Evolutionary conservation across 1,284 basidiomycete species (phyloP).

Genomic region (Cryptococcus neoformans): DNA sequence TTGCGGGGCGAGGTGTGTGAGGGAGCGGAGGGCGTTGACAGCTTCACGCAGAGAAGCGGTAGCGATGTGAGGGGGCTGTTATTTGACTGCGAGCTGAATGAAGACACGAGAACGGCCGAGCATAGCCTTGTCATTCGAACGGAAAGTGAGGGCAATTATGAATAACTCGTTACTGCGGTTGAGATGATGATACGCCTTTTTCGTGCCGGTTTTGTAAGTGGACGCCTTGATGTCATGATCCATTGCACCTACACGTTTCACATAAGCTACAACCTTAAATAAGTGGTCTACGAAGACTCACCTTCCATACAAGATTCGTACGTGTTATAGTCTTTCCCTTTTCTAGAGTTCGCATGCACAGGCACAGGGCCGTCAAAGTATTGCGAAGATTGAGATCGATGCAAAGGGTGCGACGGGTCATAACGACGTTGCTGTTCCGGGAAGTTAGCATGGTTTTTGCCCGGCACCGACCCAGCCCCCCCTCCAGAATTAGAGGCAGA

Average conservation of each 20-base stretch:
- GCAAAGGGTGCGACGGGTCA: too few species aligned
- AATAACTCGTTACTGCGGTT: conserved; percentile 41
- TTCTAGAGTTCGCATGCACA: conserved; percentile 5
- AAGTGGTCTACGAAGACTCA: conserved; percentile 15
- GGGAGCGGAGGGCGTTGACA: conserved; percentile 18
- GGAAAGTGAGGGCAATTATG: conserved; percentile 24
- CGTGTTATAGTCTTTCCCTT: conserved; percentile 20
- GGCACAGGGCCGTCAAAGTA: too few species aligned
- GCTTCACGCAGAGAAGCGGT: conserved; percentile 31
- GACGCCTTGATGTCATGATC: conserved; percentile 42
- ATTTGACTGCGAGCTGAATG: conserved; percentile 32
- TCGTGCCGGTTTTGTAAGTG: conserved; percentile 33
- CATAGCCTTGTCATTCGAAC: conserved; percentile 30
- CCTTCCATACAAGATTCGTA: conserved; percentile 44
- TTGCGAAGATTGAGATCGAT: too few species aligned
- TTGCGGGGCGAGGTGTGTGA: conserved; percentile 23
- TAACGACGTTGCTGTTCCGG: too few species aligned
- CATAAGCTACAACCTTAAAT: neutral
- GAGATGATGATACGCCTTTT: conserved; percentile 44
- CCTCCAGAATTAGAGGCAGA: too few species aligned
- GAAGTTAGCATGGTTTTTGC: too few species aligned
- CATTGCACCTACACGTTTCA: conserved; percentile 28
- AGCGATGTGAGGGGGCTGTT: conserved; percentile 29
- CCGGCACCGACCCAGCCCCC: too few species aligned
- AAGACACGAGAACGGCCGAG: conserved; percentile 38